Evolutionary conservation across 164 flowering plant species (phyloP).

Genomic region (Umbilicus rupestris): DNA sequence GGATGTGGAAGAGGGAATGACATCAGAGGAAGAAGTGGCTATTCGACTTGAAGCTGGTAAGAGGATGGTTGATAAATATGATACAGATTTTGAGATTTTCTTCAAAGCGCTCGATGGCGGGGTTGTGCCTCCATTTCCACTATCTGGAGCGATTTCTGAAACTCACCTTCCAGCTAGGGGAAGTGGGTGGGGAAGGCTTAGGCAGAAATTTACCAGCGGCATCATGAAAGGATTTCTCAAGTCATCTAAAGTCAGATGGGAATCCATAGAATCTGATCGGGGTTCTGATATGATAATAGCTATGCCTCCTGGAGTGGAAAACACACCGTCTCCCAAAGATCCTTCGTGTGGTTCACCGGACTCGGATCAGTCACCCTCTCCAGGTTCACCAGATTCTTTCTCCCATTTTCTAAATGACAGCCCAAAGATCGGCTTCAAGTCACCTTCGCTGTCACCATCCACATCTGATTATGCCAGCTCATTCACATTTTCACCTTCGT

Average conservation of each 20-base stretch:
- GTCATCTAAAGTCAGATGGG: constrained; percentile 27
- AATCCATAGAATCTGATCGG: constrained; percentile 10
- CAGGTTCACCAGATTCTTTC: constrained; percentile 45
- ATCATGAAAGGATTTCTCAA: constrained; percentile 42
- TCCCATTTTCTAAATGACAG: constrained; percentile 30
- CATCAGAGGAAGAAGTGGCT: constrained; percentile 8
- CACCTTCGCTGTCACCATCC: constrained; percentile 58
- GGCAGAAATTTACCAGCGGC: constrained; percentile 47
- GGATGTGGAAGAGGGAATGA: constrained; percentile 7
- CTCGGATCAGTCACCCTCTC: constrained; percentile 7
- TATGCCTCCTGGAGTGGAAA: constrained; percentile 6
- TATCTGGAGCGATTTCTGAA: constrained; percentile 38
- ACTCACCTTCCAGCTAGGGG: constrained; percentile 60
- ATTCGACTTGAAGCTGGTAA: constrained; percentile 19
- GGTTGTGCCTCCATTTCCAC: constrained; percentile 55
- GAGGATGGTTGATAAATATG: constrained; percentile 44
- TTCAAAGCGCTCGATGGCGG: constrained; percentile 61
- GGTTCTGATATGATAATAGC: constrained; percentile 16
- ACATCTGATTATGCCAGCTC: constrained; percentile 53
- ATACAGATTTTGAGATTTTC: constrained; percentile 61
- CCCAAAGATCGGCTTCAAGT: constrained; percentile 38
- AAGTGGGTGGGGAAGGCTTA: constrained; percentile 56
- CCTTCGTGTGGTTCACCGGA: constrained; percentile 15
- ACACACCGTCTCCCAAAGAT: neutral
- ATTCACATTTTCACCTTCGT: constrained; percentile 64